phyloP scores from a whole-genome alignment of 345 rosid genomes.

The Hypericum androsaemum region DNA sequence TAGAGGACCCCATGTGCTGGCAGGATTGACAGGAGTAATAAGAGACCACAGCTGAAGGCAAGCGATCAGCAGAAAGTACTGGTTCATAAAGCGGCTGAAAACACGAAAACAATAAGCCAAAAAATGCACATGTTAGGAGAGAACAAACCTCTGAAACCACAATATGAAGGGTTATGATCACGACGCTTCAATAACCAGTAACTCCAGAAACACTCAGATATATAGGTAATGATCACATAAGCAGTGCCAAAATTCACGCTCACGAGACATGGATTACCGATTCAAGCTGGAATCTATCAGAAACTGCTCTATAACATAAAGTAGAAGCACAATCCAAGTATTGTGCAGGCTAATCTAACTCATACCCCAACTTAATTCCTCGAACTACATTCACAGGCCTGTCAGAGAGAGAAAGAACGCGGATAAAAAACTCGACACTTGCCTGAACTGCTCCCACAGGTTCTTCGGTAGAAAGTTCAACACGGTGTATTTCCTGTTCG shows the following conservation, averaged over 20 bases:
- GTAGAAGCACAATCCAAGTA: too few relatives aligned
- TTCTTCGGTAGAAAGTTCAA: constrained; percentile 89
- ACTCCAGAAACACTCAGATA: too few relatives aligned
- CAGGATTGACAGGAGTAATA: constrained; percentile 98
- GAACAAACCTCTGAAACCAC: not conserved
- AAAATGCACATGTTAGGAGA: not conserved
- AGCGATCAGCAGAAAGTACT: constrained; percentile 95
- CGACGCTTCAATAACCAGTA: too few relatives aligned
- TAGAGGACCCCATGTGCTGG: constrained; percentile 99
- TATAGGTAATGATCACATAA: too few relatives aligned
- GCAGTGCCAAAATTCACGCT: too few relatives aligned
- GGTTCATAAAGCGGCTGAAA: constrained; percentile 99
- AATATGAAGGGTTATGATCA: not conserved
- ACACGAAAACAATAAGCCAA: constrained; percentile 9
- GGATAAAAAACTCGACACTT: not conserved
- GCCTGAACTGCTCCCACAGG: constrained; percentile 96
- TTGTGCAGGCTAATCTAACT: too few relatives aligned
- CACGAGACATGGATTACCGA: too few relatives aligned
- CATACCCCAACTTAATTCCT: too few relatives aligned
- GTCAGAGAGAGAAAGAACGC: not conserved
- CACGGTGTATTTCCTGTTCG: constrained; percentile 79
- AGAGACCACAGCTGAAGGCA: constrained; percentile 99
- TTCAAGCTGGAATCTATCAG: too few relatives aligned
- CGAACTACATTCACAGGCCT: not conserved
- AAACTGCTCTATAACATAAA: too few relatives aligned